phyloP scores from a whole-genome alignment of 202 grass and related monocot species.

The Panicum hallii region DNA sequence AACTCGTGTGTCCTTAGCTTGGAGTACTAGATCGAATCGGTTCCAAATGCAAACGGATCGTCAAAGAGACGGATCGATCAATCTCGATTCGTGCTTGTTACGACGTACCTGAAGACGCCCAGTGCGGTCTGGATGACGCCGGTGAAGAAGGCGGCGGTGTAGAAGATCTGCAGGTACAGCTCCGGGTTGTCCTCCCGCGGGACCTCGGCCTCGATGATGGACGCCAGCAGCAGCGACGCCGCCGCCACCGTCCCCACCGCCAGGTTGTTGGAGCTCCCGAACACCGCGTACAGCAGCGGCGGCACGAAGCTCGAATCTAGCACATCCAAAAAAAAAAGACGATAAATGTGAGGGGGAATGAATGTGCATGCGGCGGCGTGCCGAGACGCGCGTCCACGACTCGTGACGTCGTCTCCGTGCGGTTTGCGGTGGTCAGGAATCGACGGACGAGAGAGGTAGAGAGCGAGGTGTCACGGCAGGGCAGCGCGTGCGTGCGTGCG shows the following conservation, averaged over 20 bases:
- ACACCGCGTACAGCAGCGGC: slow-evolving; percentile 85
- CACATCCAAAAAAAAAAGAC: not conserved
- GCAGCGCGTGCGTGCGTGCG: not conserved
- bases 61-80: not conserved
- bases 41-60: not conserved
- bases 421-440: no score
- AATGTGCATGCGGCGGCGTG: not conserved
- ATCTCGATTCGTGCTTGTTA: no score
- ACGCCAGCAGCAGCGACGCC: slow-evolving; percentile 77
- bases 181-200: slow-evolving; percentile 49
- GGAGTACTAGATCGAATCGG: not conserved
- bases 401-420: no score
- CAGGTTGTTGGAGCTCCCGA: slow-evolving; percentile 88
- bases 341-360: not conserved
- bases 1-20: not conserved
- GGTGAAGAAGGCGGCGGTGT: slow-evolving; percentile 92
- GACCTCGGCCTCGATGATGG: slow-evolving; percentile 62
- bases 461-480: not conserved
- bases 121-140: slow-evolving; percentile 77
- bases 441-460: not conserved
- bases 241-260: slow-evolving; percentile 95
- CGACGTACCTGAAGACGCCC: slow-evolving; percentile 67
- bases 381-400: no score
- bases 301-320: slow-evolving; percentile 98
- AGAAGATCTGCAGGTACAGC: slow-evolving; percentile 73